A percentile compares a stretch with the other conserved stretches of the same genome.
Conservation (phyloP, 345 rosid species). For the Brassica cretica region DNA sequence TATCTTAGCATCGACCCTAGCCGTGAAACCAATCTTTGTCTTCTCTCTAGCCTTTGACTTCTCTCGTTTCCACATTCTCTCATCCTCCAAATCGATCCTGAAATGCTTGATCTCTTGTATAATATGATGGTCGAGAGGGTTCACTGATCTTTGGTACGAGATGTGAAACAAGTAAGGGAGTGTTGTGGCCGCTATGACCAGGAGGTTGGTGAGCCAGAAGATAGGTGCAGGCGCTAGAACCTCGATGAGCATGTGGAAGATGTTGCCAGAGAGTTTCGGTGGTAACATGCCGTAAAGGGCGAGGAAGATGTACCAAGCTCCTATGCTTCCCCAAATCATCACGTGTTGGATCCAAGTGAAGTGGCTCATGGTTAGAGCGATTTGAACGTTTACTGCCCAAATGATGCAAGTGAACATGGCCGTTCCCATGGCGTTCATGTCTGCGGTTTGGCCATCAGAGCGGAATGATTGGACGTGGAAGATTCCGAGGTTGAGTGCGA, state of each 20-base stretch:
- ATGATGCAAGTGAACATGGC: conserved; percentile 60
- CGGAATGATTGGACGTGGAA: conserved; percentile 47
- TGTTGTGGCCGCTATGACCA: conserved; percentile 49
- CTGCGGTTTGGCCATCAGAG: conserved; percentile 47
- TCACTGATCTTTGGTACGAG: conserved; percentile 45
- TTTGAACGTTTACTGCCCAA: conserved; percentile 71
- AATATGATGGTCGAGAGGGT: conserved; percentile 72
- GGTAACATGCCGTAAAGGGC: conserved; percentile 49
- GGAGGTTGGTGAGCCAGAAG: conserved; percentile 51
- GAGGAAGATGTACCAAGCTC: conserved; percentile 63
- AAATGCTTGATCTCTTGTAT: conserved; percentile 67
- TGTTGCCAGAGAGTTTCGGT: conserved; percentile 41
- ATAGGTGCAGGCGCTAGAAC: conserved; percentile 54
- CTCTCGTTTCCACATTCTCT: conserved; percentile 63
- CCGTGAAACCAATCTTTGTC: conserved; percentile 61
- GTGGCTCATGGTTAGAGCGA: conserved; percentile 65
- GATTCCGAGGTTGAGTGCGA: conserved; percentile 45
- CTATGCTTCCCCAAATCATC: conserved; percentile 71
- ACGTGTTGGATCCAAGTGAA: conserved; percentile 83
- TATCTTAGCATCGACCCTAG: conserved; percentile 63
- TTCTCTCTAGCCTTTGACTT: conserved; percentile 46
- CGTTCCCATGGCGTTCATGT: conserved; percentile 53
- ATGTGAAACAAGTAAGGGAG: conserved; percentile 55
- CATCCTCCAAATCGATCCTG: conserved; percentile 49
- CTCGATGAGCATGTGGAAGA: conserved; percentile 51